Conservation (phyloP, 202 grass and related monocot genomes). For the Carex sylvatica region DNA sequence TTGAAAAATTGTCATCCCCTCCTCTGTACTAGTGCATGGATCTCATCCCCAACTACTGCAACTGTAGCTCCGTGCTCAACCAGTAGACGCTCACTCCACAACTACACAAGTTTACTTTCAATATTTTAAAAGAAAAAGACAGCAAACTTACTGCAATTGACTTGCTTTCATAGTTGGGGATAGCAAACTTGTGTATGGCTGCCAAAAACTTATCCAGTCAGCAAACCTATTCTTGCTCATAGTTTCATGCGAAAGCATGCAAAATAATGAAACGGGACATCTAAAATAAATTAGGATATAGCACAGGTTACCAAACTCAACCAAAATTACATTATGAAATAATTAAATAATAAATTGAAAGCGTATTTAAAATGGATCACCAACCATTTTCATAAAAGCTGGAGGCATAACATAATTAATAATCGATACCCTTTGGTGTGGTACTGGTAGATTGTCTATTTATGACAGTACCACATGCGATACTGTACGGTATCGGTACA, state of each 20-base stretch:
- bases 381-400: conserved; percentile 24
- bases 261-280: neutral
- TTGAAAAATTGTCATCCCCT: too few relatives aligned
- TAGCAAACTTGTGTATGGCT: neutral
- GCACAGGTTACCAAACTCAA: neutral
- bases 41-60: too few relatives aligned
- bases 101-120: too few relatives aligned
- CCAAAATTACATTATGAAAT: neutral
- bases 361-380: neutral
- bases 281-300: neutral
- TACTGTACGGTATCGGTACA: too few relatives aligned
- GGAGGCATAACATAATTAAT: conserved; percentile 17
- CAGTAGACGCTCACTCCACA: too few relatives aligned
- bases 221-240: neutral
- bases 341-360: conserved; percentile 8
- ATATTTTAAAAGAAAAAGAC: too few relatives aligned
- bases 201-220: neutral
- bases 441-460: too few relatives aligned
- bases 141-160: neutral
- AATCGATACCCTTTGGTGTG: too few relatives aligned
- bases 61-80: too few relatives aligned
- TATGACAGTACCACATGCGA: too few relatives aligned
- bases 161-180: too few relatives aligned
- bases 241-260: neutral
- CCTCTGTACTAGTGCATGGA: too few relatives aligned